These are phyloP conservation scores for Phlebiopsis flavidoalba DNA, from an alignment of 768 basidiomycete genomes.

Conservation along the genomic window DNA sequence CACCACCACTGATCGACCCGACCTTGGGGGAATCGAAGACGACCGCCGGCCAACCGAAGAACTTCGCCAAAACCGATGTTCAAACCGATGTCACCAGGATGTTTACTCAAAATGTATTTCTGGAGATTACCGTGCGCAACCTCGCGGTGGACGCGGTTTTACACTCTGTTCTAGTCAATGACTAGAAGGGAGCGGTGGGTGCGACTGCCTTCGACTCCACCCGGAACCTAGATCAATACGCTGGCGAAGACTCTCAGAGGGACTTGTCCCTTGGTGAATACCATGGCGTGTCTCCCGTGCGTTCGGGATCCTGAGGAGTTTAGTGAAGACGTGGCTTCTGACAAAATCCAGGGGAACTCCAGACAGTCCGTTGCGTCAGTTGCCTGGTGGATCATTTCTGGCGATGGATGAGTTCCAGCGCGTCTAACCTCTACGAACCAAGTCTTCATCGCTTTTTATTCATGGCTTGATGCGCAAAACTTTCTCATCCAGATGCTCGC, in stretches of 20 bases:
- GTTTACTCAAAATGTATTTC: conserved; percentile 89
- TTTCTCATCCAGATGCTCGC: conserved; percentile 94
- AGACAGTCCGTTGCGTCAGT: conserved; percentile 58
- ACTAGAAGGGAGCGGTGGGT: conserved; percentile 95
- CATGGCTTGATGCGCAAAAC: conserved; percentile 97
- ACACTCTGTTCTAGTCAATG: conserved; percentile 93
- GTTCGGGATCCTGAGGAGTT: conserved; percentile 77
- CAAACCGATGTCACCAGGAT: conserved; percentile 72
- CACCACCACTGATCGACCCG: conserved; percentile 79
- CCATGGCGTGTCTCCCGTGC: conserved; percentile 77
- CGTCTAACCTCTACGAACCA: conserved; percentile 87
- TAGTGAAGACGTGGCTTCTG: conserved; percentile 89
- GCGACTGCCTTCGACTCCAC: conserved; percentile 93
- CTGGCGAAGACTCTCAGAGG: conserved; percentile 56
- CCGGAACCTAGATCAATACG: conserved; percentile 86
- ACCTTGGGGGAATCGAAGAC: conserved; percentile 90
- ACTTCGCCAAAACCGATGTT: conserved; percentile 81
- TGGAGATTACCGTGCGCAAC: conserved; percentile 86
- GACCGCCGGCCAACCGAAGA: conserved; percentile 77
- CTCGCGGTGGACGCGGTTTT: conserved; percentile 91
- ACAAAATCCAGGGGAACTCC: conserved; percentile 68
- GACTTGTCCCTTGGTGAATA: conserved; percentile 87
- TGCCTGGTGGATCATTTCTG: conserved; percentile 92
- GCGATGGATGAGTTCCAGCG: conserved; percentile 89
- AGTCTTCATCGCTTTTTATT: conserved; percentile 88